Conservation (phyloP, 2,329 filamentous ascomycete species). For the Cercospora beticola region DNA sequence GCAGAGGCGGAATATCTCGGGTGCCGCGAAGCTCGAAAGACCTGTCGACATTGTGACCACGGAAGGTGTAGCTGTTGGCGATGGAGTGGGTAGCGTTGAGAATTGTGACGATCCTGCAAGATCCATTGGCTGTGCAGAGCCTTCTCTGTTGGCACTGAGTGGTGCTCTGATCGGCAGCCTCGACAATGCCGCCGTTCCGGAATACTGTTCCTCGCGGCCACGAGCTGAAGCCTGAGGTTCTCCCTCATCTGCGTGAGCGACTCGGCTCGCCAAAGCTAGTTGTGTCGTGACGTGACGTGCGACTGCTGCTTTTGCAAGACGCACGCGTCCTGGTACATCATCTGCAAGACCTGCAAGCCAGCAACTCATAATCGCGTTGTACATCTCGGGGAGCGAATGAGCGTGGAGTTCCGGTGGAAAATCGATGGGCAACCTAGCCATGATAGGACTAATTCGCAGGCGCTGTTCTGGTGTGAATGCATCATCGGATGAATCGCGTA, state of each 20-base stretch:
- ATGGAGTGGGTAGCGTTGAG: slow-evolving; percentile 34
- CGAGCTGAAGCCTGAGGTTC: not conserved
- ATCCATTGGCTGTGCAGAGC: not conserved
- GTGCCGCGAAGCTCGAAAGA: slow-evolving; percentile 30
- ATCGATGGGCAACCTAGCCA: not conserved
- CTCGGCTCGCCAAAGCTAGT: slow-evolving; percentile 39
- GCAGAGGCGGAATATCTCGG: slow-evolving; percentile 38
- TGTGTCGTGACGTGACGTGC: slow-evolving; percentile 38
- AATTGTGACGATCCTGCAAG: slow-evolving; percentile 7
- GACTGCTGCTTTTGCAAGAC: slow-evolving; percentile 36
- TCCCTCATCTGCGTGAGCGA: slow-evolving; percentile 17
- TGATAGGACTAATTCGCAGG: not conserved
- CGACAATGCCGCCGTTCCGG: slow-evolving; percentile 2
- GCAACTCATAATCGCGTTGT: slow-evolving; percentile 28
- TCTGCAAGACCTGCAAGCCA: slow-evolving; percentile 31
- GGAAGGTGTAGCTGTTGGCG: slow-evolving; percentile 35
- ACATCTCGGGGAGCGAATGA: slow-evolving; percentile 15
- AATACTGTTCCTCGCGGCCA: not conserved
- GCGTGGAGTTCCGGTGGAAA: slow-evolving; percentile 1
- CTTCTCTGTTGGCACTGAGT: not conserved
- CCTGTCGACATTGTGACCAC: slow-evolving; percentile 30
- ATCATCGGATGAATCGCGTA: not conserved
- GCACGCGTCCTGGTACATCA: slow-evolving; percentile 29
- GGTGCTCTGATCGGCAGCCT: slow-evolving; percentile 22
- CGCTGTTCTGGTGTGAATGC: not conserved